Evolutionary conservation across 768 basidiomycete species (phyloP).

Genomic region (Asterophora parasitica): DNA sequence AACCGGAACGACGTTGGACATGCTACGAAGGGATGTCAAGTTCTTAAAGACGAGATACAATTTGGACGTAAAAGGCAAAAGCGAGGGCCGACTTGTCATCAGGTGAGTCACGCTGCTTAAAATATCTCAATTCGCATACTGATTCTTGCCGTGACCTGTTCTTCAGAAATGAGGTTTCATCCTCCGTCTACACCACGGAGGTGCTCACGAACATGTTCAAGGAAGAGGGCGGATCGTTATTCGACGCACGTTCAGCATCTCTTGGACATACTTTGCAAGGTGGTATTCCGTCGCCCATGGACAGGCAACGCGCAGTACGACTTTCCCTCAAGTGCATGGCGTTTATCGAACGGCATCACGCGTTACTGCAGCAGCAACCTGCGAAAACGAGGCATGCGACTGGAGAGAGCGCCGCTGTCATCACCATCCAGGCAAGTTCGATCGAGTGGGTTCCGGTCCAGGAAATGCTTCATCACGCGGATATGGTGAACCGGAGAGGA

Average conservation of each 20-base stretch:
- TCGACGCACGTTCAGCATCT: conserved; percentile 93
- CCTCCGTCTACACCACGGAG: conserved; percentile 85
- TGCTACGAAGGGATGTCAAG: conserved; percentile 76
- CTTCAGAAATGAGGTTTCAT: conserved; percentile 78
- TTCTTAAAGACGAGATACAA: conserved; percentile 84
- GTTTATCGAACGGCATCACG: conserved; percentile 85
- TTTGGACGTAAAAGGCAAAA: conserved; percentile 83
- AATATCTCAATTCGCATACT: neutral
- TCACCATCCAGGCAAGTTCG: conserved; percentile 82
- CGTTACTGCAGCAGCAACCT: conserved; percentile 43
- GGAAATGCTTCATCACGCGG: conserved; percentile 82
- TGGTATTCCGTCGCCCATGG: conserved; percentile 90
- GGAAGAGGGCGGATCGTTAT: conserved; percentile 88
- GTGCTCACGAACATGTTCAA: conserved; percentile 91
- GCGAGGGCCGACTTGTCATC: conserved; percentile 91
- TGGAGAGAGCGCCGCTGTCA: conserved; percentile 75
- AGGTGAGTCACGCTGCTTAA: conserved; percentile 44
- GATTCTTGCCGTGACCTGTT: conserved; percentile 1
- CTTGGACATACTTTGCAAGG: conserved; percentile 97
- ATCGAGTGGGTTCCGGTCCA: conserved; percentile 80
- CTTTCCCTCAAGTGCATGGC: conserved; percentile 90
- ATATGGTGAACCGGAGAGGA: conserved; percentile 86
- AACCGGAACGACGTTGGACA: conserved; percentile 78
- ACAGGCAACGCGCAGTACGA: conserved; percentile 87
- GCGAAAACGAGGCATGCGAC: conserved; percentile 50